Conservation (phyloP, 208 protist species). For the Crithidia thermophila region DNA sequence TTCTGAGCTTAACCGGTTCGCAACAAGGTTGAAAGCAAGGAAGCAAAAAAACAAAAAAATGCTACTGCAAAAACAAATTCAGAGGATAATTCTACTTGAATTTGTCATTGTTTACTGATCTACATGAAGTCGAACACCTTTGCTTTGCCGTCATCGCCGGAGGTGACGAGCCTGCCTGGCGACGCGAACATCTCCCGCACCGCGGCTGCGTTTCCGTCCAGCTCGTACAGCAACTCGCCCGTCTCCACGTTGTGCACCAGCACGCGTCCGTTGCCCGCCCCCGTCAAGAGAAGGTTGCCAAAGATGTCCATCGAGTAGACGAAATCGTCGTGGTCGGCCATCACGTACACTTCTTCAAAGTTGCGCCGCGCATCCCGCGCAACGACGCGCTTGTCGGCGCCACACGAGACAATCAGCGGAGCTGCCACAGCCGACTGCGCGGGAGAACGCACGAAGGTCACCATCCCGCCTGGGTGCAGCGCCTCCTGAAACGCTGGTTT, state of each 20-base stretch:
- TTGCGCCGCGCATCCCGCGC: slow-evolving; percentile 63
- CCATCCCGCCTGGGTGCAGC: slow-evolving; percentile 74
- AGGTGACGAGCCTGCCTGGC: slow-evolving; percentile 47
- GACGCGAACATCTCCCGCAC: slow-evolving; percentile 76
- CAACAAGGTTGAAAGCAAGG: too few relatives aligned
- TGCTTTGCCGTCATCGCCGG: slow-evolving; percentile 88
- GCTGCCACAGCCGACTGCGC: slow-evolving; percentile 23
- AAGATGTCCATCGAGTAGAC: slow-evolving; percentile 82
- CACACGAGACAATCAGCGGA: slow-evolving; percentile 71
- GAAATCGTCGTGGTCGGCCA: slow-evolving; percentile 77
- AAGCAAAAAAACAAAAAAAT: slow-evolving; percentile 22
- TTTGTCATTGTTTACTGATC: slow-evolving; percentile 23
- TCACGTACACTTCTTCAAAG: slow-evolving; percentile 49
- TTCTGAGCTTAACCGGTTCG: too few relatives aligned
- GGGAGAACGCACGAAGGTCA: slow-evolving; percentile 55
- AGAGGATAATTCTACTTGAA: background rate
- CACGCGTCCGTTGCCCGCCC: slow-evolving; percentile 81
- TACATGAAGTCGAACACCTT: slow-evolving; percentile 64
- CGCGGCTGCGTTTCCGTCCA: slow-evolving; percentile 65
- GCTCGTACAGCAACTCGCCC: slow-evolving; percentile 75
- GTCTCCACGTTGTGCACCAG: slow-evolving; percentile 76
- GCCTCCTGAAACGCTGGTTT: slow-evolving; percentile 50
- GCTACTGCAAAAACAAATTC: slow-evolving; percentile 6
- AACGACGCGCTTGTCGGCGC: slow-evolving; percentile 75
- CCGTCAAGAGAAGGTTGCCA: slow-evolving; percentile 64